A percentile compares a stretch with the other conserved stretches of the same genome.
These are phyloP conservation scores for Maudiozyma humilis DNA, from an alignment of 1,139 yeast species.

Conservation along the genomic window DNA sequence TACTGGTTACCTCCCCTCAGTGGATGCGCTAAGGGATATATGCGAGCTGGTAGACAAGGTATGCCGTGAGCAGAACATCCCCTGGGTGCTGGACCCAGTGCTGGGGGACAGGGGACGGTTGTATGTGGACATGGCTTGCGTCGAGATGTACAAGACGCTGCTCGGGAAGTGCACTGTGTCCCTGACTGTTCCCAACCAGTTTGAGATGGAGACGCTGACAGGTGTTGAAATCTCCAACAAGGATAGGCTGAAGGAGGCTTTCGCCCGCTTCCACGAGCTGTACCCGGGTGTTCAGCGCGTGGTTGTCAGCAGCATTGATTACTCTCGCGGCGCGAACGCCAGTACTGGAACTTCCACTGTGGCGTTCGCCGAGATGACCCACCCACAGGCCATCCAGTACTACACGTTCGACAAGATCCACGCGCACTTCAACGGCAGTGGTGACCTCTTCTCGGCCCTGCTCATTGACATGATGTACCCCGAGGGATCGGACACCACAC, in stretches of 20 bases:
- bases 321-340: slow-evolving; percentile 37
- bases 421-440: slow-evolving; percentile 85
- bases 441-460: slow-evolving; percentile 81
- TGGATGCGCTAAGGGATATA: slow-evolving; percentile 40
- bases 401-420: slow-evolving; percentile 49
- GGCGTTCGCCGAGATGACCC: slow-evolving; percentile 38
- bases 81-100: slow-evolving; percentile 83
- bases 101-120: slow-evolving; percentile 85
- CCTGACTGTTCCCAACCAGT: slow-evolving; percentile 82
- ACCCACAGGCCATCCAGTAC: slow-evolving; percentile 28
- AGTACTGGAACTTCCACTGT: slow-evolving; percentile 45
- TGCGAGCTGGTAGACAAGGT: slow-evolving; percentile 19
- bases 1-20: slow-evolving; percentile 65
- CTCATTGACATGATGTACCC: slow-evolving; percentile 51
- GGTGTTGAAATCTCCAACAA: slow-evolving; percentile 42
- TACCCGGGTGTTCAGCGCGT: slow-evolving; percentile 50
- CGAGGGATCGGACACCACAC: background rate
- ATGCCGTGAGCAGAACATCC: slow-evolving; percentile 14
- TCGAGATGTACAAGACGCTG: slow-evolving; percentile 55
- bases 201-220: slow-evolving; percentile 70
- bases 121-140: slow-evolving; percentile 66
- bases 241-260: slow-evolving; percentile 39
- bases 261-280: slow-evolving; percentile 41
- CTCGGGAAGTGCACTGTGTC: slow-evolving; percentile 47
- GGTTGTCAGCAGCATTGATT: slow-evolving; percentile 56